phyloP scores from a whole-genome alignment of 169 alveolate species.

The Eimeria sp. region DNA sequence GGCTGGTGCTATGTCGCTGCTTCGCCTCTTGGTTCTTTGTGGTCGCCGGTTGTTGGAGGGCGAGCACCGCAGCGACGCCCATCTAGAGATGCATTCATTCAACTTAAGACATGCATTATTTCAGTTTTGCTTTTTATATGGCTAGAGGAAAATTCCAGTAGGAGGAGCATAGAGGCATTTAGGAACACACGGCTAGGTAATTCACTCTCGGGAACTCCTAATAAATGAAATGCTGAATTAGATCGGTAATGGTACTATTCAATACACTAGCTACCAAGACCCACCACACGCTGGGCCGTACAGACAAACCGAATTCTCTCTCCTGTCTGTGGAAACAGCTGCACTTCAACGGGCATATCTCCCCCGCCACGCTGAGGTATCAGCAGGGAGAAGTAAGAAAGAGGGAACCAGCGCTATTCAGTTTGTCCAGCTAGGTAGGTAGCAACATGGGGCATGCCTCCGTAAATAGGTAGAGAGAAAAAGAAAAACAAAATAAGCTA shows the following conservation, averaged over 20 bases:
- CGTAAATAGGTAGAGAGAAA: neutral
- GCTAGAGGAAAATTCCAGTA: neutral
- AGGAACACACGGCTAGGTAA: neutral
- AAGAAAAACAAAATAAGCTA: neutral
- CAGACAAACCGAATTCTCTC: neutral
- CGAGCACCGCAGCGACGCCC: neutral
- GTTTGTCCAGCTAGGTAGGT: neutral
- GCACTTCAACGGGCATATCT: neutral
- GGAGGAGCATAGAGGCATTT: neutral
- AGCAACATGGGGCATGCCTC: neutral
- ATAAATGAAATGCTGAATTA: neutral
- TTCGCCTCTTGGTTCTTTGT: neutral
- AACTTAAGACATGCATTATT: neutral
- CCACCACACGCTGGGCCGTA: neutral
- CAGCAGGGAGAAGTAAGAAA: neutral
- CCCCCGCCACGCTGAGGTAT: no score
- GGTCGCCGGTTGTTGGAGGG: neutral
- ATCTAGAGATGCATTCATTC: neutral
- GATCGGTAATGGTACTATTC: neutral
- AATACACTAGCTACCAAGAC: neutral
- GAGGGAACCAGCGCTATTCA: neutral
- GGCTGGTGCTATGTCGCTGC: neutral
- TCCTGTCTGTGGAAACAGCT: neutral
- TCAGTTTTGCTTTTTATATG: neutral
- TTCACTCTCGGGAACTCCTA: neutral